These are phyloP conservation scores for Didymella exigua DNA, from an alignment of 2,329 filamentous ascomycete species.

Conservation along the genomic window DNA sequence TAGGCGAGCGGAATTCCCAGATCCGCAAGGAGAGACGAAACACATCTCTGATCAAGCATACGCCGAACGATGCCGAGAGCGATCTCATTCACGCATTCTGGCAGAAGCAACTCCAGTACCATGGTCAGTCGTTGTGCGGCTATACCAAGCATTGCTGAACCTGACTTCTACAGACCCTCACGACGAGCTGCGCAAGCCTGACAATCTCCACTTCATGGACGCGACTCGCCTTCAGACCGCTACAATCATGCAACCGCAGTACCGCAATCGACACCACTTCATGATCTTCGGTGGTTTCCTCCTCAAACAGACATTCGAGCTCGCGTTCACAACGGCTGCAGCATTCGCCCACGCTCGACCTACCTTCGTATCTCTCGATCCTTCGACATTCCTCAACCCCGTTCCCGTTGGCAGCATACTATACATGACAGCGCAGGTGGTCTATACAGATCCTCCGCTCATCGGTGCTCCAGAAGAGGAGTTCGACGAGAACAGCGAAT, in stretches of 20 bases:
- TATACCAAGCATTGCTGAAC: not conserved
- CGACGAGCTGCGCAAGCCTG: conserved; percentile 59
- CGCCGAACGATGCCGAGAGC: conserved; percentile 73
- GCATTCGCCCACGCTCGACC: conserved; percentile 72
- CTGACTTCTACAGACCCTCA: conserved; percentile 56
- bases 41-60: conserved; percentile 66
- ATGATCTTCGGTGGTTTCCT: conserved; percentile 82
- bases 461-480: conserved; percentile 48
- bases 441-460: conserved; percentile 70
- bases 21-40: conserved; percentile 68
- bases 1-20: conserved; percentile 69
- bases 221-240: conserved; percentile 68
- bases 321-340: conserved; percentile 76
- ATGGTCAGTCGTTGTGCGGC: conserved; percentile 50
- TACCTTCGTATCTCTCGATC: conserved; percentile 74
- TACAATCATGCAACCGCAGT: conserved; percentile 77
- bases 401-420: conserved; percentile 76
- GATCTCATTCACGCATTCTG: conserved; percentile 76
- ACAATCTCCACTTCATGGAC: conserved; percentile 67
- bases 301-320: conserved; percentile 75
- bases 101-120: conserved; percentile 69
- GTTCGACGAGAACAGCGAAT: conserved; percentile 46
- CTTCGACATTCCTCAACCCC: conserved; percentile 75
- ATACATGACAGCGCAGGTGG: conserved; percentile 73
- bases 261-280: conserved; percentile 72